phyloP scores from a whole-genome alignment of 495 filamentous ascomycete genomes.

The Penicilliopsis zonata region DNA sequence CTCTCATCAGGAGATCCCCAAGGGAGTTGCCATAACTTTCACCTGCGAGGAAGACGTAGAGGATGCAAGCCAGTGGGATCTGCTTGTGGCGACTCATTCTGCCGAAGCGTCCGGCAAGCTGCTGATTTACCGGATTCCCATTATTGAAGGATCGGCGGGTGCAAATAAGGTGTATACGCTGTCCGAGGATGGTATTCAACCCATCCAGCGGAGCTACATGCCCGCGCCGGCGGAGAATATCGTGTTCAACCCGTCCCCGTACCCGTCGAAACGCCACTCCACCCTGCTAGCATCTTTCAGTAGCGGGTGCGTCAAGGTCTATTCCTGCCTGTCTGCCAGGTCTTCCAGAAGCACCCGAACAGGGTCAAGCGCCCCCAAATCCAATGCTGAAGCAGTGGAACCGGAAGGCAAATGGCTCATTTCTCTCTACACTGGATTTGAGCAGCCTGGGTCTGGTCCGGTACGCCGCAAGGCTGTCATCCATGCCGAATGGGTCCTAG shows the following conservation, averaged over 20 bases:
- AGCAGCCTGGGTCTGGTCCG: slow-evolving; percentile 23
- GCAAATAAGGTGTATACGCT: slow-evolving; percentile 16
- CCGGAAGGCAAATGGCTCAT: slow-evolving; percentile 48
- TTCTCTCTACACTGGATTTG: slow-evolving; percentile 58
- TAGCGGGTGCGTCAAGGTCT: slow-evolving; percentile 58
- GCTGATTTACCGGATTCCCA: slow-evolving; percentile 40
- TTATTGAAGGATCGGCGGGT: slow-evolving; percentile 17
- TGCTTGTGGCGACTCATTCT: slow-evolving; percentile 51
- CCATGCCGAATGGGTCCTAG: slow-evolving; percentile 74
- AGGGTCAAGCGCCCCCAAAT: slow-evolving; percentile 12
- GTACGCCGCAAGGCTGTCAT: slow-evolving; percentile 59
- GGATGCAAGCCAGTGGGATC: slow-evolving; percentile 31
- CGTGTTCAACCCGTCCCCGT: slow-evolving; percentile 58
- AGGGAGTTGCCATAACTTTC: slow-evolving; percentile 56
- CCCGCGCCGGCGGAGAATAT: slow-evolving; percentile 53
- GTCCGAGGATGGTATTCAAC: slow-evolving; percentile 32
- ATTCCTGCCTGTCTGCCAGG: slow-evolving; percentile 33
- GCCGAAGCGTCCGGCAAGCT: slow-evolving; percentile 54
- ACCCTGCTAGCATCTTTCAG: slow-evolving; percentile 56
- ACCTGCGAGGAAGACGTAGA: slow-evolving; percentile 31
- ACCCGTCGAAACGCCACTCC: slow-evolving; percentile 44
- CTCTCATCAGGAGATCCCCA: slow-evolving; percentile 48
- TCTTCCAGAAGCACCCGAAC: slow-evolving; percentile 14
- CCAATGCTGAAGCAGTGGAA: slow-evolving; percentile 20
- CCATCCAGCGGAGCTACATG: slow-evolving; percentile 53